A percentile compares a stretch with the other conserved stretches of the same genome.
Evolutionary conservation across 164 flowering plant genomes (phyloP).

Genomic region (Annona cherimola): DNA sequence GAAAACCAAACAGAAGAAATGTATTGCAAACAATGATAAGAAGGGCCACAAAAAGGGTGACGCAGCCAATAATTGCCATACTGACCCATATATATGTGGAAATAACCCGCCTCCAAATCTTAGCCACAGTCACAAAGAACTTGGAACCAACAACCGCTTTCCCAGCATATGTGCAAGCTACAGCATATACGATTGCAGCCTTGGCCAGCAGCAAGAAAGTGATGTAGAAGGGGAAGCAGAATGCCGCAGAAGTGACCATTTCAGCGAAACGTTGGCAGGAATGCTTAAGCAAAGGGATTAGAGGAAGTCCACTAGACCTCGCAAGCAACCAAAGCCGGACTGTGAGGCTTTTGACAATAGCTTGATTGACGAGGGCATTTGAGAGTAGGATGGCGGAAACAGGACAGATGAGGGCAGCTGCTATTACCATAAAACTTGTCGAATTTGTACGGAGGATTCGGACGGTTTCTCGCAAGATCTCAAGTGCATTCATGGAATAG

Average conservation of each 20-base stretch:
- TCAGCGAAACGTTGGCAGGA: slow-evolving; percentile 68
- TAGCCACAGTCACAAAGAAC: slow-evolving; percentile 37
- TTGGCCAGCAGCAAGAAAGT: slow-evolving; percentile 67
- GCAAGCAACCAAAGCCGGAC: slow-evolving; percentile 59
- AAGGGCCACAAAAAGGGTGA: slow-evolving; percentile 54
- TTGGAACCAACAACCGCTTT: slow-evolving; percentile 42
- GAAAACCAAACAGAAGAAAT: slow-evolving; percentile 42
- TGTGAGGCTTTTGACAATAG: slow-evolving; percentile 48
- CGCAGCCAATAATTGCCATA: slow-evolving; percentile 47
- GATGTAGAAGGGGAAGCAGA: slow-evolving; percentile 71
- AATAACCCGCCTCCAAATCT: slow-evolving; percentile 70
- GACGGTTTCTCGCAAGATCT: slow-evolving; percentile 81
- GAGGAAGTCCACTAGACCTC: slow-evolving; percentile 67
- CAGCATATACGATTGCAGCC: slow-evolving; percentile 74
- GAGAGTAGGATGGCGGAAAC: slow-evolving; percentile 64
- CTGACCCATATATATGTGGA: slow-evolving; percentile 69
- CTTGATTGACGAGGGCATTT: slow-evolving; percentile 61
- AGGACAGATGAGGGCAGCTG: slow-evolving; percentile 72
- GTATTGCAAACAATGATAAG: slow-evolving; percentile 55
- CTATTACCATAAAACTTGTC: slow-evolving; percentile 48
- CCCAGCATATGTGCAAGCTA: slow-evolving; percentile 74
- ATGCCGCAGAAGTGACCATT: slow-evolving; percentile 43
- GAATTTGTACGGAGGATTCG: slow-evolving; percentile 70
- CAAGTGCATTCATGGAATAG: slow-evolving; percentile 61
- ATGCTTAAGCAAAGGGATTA: slow-evolving; percentile 49